Evolutionary conservation across 345 rosid genomes (phyloP).

Genomic region (Camelina hispida): DNA sequence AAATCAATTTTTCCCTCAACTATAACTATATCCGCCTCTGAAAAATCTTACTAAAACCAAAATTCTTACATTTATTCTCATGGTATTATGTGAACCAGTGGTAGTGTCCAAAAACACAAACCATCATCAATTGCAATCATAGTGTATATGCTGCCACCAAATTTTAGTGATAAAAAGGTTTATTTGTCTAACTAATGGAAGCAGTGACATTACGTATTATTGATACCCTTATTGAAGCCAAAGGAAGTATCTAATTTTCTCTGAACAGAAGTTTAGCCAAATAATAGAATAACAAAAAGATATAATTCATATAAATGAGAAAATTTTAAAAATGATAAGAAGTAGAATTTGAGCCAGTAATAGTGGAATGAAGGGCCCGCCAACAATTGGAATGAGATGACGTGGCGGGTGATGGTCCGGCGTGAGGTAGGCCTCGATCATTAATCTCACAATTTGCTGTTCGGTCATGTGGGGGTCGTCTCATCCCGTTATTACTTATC

Average conservation of each 20-base stretch:
- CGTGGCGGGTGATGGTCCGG: slow-evolving; percentile 77
- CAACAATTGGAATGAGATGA: slow-evolving; percentile 38
- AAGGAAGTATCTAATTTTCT: neutral
- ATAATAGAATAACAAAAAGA: too few species aligned
- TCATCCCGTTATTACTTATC: too few species aligned
- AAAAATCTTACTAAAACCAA: too few species aligned
- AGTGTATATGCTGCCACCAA: neutral
- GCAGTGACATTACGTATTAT: neutral
- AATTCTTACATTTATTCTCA: neutral
- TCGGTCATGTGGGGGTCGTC: slow-evolving; percentile 16
- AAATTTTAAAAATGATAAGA: neutral
- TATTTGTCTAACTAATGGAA: neutral
- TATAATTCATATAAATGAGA: neutral
- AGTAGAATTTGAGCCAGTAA: slow-evolving; percentile 2
- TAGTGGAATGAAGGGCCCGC: slow-evolving; percentile 59
- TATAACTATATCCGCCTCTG: neutral
- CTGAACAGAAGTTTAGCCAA: neutral
- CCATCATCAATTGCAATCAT: neutral
- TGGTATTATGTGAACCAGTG: neutral
- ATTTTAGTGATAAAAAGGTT: neutral
- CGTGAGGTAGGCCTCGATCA: slow-evolving; percentile 72
- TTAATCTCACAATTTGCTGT: slow-evolving; percentile 51
- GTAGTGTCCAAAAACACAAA: neutral
- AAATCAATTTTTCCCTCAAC: neutral
- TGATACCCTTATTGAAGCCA: neutral